A percentile compares a stretch with the other conserved stretches of the same genome.
phyloP scores from a whole-genome alignment of 2,329 filamentous ascomycete species.

The Apiospora arundinis region DNA sequence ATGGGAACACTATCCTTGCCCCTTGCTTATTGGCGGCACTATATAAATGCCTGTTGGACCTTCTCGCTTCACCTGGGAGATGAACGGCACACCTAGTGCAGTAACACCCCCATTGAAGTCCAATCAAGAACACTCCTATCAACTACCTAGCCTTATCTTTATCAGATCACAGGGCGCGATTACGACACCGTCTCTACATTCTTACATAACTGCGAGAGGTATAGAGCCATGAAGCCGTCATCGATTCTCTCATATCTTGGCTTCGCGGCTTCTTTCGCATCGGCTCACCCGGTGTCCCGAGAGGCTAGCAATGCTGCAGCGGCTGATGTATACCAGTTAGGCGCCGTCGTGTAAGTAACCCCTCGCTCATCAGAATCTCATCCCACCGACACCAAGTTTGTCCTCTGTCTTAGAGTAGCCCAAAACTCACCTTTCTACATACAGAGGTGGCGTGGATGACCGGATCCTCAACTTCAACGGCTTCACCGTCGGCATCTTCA shows the following conservation, averaged over 20 bases:
- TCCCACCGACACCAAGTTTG: too few species aligned
- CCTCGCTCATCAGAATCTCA: too few species aligned
- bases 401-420: too few species aligned
- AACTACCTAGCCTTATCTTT: background rate
- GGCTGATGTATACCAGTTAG: background rate
- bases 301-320: background rate
- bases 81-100: background rate
- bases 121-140: conserved; percentile 3
- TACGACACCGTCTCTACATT: background rate
- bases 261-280: background rate
- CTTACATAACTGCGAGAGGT: background rate
- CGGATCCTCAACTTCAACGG: background rate
- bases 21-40: conserved; percentile 9
- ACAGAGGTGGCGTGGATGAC: background rate
- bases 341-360: background rate
- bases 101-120: background rate
- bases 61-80: background rate
- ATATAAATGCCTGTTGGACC: conserved; percentile 3
- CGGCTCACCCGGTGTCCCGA: background rate
- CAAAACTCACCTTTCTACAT: background rate
- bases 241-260: background rate
- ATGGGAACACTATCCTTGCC: background rate
- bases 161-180: background rate
- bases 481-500: conserved; percentile 17
- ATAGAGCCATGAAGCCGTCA: background rate